Conservation (phyloP, 805 yeast species). For the Kluyveromyces lactis region DNA sequence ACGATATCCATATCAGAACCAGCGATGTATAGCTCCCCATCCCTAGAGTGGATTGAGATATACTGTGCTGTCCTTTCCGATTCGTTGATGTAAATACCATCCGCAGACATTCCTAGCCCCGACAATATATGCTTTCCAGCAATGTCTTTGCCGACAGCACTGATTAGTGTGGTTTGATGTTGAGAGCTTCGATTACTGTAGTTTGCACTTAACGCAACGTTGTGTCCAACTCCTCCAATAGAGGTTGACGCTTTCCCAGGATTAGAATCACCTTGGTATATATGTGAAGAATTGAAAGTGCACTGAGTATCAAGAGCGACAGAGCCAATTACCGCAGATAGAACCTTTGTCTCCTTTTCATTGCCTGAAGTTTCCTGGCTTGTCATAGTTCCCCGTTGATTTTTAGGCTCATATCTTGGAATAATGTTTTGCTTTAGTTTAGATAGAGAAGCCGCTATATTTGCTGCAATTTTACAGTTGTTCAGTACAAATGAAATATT, state of each 20-base stretch:
- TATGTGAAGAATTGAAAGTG: constrained; percentile 29
- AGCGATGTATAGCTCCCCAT: constrained; percentile 64
- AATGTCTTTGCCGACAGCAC: constrained; percentile 54
- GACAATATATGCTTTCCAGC: constrained; percentile 38
- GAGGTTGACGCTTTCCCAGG: constrained; percentile 53
- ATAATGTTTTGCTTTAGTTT: background rate
- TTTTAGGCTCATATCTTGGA: background rate
- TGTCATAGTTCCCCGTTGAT: background rate
- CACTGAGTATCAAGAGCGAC: constrained; percentile 69
- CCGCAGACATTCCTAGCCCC: constrained; percentile 27
- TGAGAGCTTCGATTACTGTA: constrained; percentile 22
- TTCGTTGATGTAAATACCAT: constrained; percentile 11
- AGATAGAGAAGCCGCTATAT: constrained; percentile 51
- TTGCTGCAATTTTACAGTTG: constrained; percentile 62
- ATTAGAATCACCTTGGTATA: constrained; percentile 52
- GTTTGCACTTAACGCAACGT: constrained; percentile 59
- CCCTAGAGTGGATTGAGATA: constrained; percentile 51
- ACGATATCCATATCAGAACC: constrained; percentile 79
- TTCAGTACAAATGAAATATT: constrained; percentile 71
- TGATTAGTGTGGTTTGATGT: constrained; percentile 37
- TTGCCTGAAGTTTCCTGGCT: background rate
- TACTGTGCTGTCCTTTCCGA: constrained; percentile 55
- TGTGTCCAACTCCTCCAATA: constrained; percentile 81
- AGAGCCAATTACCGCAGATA: constrained; percentile 50
- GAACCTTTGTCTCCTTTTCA: background rate